Evolutionary conservation across 2,329 filamentous ascomycete species (phyloP), one percentile per base, ranked within the genome.

Genomic region (Pseudogymnoascus sp.): DNA sequence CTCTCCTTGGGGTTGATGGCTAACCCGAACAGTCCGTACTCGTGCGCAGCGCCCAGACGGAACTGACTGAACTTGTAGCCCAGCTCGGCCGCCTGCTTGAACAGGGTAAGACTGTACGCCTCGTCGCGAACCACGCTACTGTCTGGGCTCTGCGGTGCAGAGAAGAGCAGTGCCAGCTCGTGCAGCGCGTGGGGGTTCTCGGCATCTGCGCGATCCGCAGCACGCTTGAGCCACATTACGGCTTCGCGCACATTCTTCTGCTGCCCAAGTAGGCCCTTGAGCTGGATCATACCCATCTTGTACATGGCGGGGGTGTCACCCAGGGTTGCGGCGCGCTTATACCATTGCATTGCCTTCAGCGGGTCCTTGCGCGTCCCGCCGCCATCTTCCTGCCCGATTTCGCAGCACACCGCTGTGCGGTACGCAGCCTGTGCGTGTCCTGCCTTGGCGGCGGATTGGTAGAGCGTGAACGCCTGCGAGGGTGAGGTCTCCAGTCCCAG

Each of bases 51-150:
- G 6, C 92, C 94, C 6, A 99, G 81, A 2, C 91, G 85, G 76
- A 90, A 96, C 73, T 99, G 93, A 8, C 89, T 94, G 73, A 93
- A 95, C 70, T 97, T 97, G 81, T 97, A 97, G 0, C 92, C 92
- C 9, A 97, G 78, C 39, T 93, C 86, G 0, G 90, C 91, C 11
- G 92, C 92, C 76, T 95, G 86, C 67, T 86, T 82, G 77, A 96
- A 96, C 20, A 99, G 80, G 43, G 84, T 82, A n/a, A 86, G 78
- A 0, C 93, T 89, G 68, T 97, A 96, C 2, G 76, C 75, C 72
- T 96, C 90, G 70, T 99, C 93, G 8, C 87, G 85, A 43, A 93
- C 78, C 60, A 97, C 84, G 59, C 86, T 66, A 22, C 50, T 82
- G 67, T 92, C 89, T 64, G 88, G 88, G 4, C 69, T 74, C 68